Conservation (phyloP, 768 basidiomycete species). For the Calocybe gangraenosa region DNA sequence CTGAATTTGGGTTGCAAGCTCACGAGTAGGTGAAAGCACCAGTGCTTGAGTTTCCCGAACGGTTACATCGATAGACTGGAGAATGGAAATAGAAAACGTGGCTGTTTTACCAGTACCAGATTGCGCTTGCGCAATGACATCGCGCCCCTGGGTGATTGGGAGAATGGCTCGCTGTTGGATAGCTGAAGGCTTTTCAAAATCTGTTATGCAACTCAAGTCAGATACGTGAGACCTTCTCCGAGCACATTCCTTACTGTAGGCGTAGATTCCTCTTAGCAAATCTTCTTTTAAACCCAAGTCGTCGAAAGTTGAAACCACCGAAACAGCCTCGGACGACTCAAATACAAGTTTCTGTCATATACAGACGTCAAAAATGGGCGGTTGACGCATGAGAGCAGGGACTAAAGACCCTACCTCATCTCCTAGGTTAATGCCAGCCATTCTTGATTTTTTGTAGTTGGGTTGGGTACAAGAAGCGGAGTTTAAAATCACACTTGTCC, state of each 20-base stretch:
- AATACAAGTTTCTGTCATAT: constrained; percentile 78
- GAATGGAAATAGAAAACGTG: constrained; percentile 96
- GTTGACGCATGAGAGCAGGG: constrained; percentile 6
- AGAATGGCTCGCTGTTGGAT: constrained; percentile 98
- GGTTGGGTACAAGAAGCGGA: constrained; percentile 48
- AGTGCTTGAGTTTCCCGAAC: constrained; percentile 95
- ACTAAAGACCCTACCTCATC: constrained; percentile 62
- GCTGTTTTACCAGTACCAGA: constrained; percentile 99
- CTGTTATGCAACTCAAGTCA: constrained; percentile 24
- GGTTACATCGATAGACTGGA: constrained; percentile 95
- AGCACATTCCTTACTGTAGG: constrained; percentile 70
- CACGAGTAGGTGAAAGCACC: constrained; percentile 96
- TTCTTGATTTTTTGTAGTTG: constrained; percentile 35
- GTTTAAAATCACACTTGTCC: constrained; percentile 39
- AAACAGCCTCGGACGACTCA: constrained; percentile 90
- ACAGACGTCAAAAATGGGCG: constrained; percentile 3
- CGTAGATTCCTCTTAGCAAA: constrained; percentile 94
- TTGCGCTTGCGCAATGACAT: constrained; percentile 99
- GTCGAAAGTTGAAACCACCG: constrained; percentile 85
- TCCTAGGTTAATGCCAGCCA: constrained; percentile 80
- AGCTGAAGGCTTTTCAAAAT: constrained; percentile 97
- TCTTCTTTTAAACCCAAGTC: constrained; percentile 93
- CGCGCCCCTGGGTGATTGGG: constrained; percentile 91
- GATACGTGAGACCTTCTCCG: neutral
- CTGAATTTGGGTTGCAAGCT: constrained; percentile 98